Conservation (phyloP, 257 asterid genomes). For the Oldenlandia corymbosa region DNA sequence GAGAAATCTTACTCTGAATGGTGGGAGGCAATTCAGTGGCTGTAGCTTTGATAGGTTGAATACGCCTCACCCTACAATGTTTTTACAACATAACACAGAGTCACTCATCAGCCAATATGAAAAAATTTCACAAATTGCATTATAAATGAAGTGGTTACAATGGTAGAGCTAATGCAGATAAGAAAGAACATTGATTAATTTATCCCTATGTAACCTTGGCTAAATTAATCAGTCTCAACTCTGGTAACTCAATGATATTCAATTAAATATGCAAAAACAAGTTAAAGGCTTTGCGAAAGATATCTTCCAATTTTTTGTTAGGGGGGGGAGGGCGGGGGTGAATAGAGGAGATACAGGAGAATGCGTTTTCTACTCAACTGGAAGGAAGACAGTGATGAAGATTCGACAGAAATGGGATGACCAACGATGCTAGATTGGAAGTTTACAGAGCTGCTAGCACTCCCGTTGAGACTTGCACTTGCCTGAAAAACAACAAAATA, state of each 20-base stretch:
- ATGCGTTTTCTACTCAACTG: constrained; percentile 49
- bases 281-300: too few species aligned
- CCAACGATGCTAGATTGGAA: constrained; percentile 60
- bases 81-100: constrained; percentile 26
- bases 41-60: constrained; percentile 65
- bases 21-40: constrained; percentile 78
- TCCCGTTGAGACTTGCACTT: constrained; percentile 16
- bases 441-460: constrained; percentile 40
- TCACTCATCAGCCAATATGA: background rate
- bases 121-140: background rate
- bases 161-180: background rate
- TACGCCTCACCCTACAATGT: constrained; percentile 25
- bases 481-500: constrained; percentile 31
- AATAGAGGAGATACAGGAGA: background rate
- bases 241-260: too few species aligned
- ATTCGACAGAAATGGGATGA: constrained; percentile 28
- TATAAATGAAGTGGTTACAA: constrained; percentile 5
- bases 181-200: background rate
- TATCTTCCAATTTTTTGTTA: too few species aligned
- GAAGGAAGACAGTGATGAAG: constrained; percentile 23
- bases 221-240: too few species aligned
- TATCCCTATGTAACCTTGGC: too few species aligned
- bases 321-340: too few species aligned
- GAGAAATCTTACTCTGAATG: constrained; percentile 43
- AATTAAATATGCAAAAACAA: too few species aligned